Conservation (phyloP, 2,329 filamentous ascomycete species). For the Tolypocladium endophyticum region DNA sequence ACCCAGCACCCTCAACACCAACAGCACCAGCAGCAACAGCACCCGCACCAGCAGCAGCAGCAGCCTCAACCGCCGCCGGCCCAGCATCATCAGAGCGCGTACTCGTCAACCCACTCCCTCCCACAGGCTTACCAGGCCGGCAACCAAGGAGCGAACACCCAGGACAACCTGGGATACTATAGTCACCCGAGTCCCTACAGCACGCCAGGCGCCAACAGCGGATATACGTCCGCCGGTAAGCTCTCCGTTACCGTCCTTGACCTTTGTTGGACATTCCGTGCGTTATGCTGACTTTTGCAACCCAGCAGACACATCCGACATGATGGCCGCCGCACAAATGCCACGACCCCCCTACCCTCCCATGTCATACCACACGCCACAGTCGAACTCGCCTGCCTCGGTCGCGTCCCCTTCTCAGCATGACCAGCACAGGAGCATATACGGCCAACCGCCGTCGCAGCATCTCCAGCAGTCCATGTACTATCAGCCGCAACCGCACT, state of each 20-base stretch:
- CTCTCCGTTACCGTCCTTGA: conserved; percentile 10
- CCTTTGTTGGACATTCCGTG: conserved; percentile 5
- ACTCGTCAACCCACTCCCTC: conserved; percentile 55
- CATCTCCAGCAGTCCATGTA: conserved; percentile 78
- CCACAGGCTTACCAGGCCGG: conserved; percentile 60
- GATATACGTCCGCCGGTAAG: conserved; percentile 81
- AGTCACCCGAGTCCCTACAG: conserved; percentile 75
- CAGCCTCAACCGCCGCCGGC: conserved; percentile 39
- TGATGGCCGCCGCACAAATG: conserved; percentile 58
- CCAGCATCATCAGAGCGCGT: conserved; percentile 54
- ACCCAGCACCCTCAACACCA: conserved; percentile 48
- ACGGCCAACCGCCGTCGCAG: conserved; percentile 68
- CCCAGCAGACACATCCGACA: conserved; percentile 45
- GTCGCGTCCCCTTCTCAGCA: conserved; percentile 83
- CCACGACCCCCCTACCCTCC: conserved; percentile 76
- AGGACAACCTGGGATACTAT: conserved; percentile 62
- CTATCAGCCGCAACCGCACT: conserved; percentile 50
- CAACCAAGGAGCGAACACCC: conserved; percentile 49
- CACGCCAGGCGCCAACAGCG: conserved; percentile 68
- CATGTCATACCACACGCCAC: conserved; percentile 84
- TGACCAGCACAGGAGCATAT: conserved; percentile 82
- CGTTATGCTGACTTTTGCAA: conserved; percentile 8
- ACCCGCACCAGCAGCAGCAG: conserved; percentile 46
- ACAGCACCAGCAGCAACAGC: conserved; percentile 49
- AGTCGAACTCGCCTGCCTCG: conserved; percentile 89